These are phyloP conservation scores for Pyrus hybrid DNA, from an alignment of 331 rosid species.

Conservation along the genomic window DNA sequence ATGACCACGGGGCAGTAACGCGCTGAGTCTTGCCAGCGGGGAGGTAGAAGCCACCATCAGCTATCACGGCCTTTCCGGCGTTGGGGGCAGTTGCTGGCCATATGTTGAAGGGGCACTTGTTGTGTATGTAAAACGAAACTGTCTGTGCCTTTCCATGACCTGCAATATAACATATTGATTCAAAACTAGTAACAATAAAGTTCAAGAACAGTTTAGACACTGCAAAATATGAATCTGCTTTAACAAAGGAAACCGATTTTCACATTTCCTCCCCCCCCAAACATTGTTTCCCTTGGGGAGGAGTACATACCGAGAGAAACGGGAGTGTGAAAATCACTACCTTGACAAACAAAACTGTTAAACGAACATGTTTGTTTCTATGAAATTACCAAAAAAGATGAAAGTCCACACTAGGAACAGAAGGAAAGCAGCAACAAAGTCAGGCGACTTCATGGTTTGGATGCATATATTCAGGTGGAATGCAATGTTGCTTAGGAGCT, in stretches of 20 bases:
- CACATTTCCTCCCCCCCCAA: neutral
- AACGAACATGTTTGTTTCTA: neutral
- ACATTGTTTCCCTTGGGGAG: too few relatives aligned
- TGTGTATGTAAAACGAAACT: slow-evolving; percentile 45
- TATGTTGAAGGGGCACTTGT: slow-evolving; percentile 70
- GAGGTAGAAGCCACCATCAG: slow-evolving; percentile 78
- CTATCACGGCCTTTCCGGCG: slow-evolving; percentile 60
- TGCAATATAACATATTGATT: neutral
- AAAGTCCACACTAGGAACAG: slow-evolving; percentile 28
- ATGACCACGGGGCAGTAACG: slow-evolving; percentile 50
- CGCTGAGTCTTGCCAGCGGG: slow-evolving; percentile 35
- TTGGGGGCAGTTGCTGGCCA: slow-evolving; percentile 95
- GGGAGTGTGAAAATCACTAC: too few relatives aligned
- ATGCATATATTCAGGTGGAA: neutral
- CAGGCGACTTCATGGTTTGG: slow-evolving; percentile 34
- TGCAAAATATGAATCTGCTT: neutral
- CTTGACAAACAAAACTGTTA: too few relatives aligned
- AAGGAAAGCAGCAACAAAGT: slow-evolving; percentile 10
- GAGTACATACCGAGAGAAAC: too few relatives aligned
- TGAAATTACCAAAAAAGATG: slow-evolving; percentile 36
- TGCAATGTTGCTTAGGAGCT: neutral
- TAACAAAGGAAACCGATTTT: neutral
- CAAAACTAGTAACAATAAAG: neutral
- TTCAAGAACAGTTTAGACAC: neutral
- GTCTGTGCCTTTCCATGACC: slow-evolving; percentile 43